These are phyloP conservation scores for Lenwebbia sp. DNA, from an alignment of 345 rosid species.

Conservation along the genomic window DNA sequence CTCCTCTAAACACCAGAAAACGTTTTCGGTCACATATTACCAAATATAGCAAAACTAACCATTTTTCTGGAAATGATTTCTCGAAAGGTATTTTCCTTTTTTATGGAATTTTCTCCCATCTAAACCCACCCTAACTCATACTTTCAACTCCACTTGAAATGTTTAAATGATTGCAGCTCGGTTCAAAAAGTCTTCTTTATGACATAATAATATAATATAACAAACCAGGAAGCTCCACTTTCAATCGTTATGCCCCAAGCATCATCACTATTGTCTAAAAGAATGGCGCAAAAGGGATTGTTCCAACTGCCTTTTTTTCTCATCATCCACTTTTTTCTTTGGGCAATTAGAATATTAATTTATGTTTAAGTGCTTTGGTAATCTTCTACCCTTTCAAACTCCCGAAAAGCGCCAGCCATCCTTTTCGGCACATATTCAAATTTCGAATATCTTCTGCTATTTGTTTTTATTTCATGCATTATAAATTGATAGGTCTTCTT, in stretches of 20 bases:
- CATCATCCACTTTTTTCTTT: not conserved
- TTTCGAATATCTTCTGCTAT: not conserved
- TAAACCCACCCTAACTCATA: too few relatives aligned
- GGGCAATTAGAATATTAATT: not conserved
- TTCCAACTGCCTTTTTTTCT: not conserved
- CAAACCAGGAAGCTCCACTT: not conserved
- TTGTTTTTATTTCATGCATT: not conserved
- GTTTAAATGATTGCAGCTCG: not conserved
- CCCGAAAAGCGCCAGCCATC: not conserved
- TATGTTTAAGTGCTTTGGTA: not conserved
- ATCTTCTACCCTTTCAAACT: not conserved
- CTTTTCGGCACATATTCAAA: not conserved
- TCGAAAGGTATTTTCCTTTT: too few relatives aligned
- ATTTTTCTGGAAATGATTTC: too few relatives aligned
- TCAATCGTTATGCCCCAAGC: not conserved
- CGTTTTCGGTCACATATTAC: too few relatives aligned
- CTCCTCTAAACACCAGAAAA: too few relatives aligned
- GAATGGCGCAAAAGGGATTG: not conserved
- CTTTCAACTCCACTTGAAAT: not conserved
- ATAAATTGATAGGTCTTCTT: not conserved
- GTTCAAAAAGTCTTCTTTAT: not conserved
- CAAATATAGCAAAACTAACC: too few relatives aligned
- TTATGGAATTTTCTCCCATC: too few relatives aligned
- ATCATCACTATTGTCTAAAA: not conserved
- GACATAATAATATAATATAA: not conserved